These are phyloP conservation scores for Fusarium sororula DNA, from an alignment of 2,329 filamentous ascomycete species.

Conservation along the genomic window DNA sequence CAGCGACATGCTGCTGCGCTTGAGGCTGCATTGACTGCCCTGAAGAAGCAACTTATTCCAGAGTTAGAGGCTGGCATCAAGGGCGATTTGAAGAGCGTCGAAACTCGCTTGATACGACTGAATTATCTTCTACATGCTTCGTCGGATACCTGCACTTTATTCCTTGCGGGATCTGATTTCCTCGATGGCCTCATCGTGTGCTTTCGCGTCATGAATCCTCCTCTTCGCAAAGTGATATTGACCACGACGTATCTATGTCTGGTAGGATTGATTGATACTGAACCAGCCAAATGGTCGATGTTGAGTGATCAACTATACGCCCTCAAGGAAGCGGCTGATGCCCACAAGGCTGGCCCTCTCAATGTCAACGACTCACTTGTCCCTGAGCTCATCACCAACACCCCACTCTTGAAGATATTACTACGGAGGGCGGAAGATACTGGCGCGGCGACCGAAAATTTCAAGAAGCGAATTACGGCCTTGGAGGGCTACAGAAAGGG, in stretches of 20 bases:
- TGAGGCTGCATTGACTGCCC: constrained; percentile 63
- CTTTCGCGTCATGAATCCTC: constrained; percentile 71
- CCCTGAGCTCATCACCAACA: constrained; percentile 81
- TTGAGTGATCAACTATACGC: constrained; percentile 86
- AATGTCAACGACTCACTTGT: constrained; percentile 77
- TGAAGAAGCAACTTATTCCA: constrained; percentile 70
- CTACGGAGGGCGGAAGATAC: constrained; percentile 61
- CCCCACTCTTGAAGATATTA: constrained; percentile 75
- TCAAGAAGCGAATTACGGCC: constrained; percentile 68
- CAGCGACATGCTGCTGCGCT: constrained; percentile 58
- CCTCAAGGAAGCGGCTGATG: constrained; percentile 76
- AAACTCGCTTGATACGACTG: constrained; percentile 64
- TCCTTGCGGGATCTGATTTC: constrained; percentile 88
- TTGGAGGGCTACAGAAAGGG: constrained; percentile 70
- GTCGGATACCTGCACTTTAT: constrained; percentile 64
- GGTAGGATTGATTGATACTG: constrained; percentile 71
- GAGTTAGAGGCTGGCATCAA: constrained; percentile 69
- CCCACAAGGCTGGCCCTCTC: constrained; percentile 64
- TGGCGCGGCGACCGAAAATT: constrained; percentile 61
- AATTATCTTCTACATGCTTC: constrained; percentile 72
- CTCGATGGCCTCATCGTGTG: constrained; percentile 77
- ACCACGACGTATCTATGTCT: constrained; percentile 81
- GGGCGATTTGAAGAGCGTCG: constrained; percentile 63
- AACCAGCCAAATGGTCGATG: constrained; percentile 75
- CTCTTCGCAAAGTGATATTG: constrained; percentile 73